Base-by-base conservation (phyloP, 2,329 filamentous ascomycete species). In the Knufia fluminis region DNA sequence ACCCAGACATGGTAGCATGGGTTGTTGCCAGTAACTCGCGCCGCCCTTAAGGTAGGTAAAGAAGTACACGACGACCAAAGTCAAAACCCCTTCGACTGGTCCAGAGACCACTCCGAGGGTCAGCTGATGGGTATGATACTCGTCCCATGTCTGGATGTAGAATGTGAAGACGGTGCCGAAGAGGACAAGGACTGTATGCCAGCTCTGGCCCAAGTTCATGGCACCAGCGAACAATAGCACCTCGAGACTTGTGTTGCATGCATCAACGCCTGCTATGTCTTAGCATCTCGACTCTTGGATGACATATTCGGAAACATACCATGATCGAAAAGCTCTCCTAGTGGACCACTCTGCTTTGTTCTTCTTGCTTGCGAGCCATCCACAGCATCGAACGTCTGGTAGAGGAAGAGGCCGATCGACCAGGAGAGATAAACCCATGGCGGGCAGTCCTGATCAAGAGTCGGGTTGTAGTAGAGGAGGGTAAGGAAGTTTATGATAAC, bases 141-240 rank as follows among this genome's bases (percentile, higher is more conserved):
- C 92, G 64, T 98, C 92, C 92, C 92, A 98, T 28, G 92, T 97
- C 67, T 97, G 92, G 36, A 97, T 85, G 67, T 97, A 97, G 68
- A 98, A 98, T n/a, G 92, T 96, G 60, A 94, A 74, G 52, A 91
- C 80, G 4, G 86, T 83, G 59, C 84, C 86, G 69, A 94, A 95
- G 14, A 96, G 77, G 3, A 78, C 81, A 52, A 88, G 71, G 10
- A 96, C 82, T 0, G 90, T 95, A 68, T 82, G 82, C 91, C 90
- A 96, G 53, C 84, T 81, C 70, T 95, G 88, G 40, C 91, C 91
- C 64, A 97, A 79, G 64, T 96, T 96, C 75, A 95, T 90, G 31
- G 86, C 83, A 28, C 84, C 89, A 9, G 89, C 86, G 64, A 98
- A 98, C 58, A 98, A 79, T 52, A 97, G 75, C 32, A 91, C 86